Base-by-base conservation (phyloP, 129 eudicot genomes). In the Kitagawia praeruptora region DNA sequence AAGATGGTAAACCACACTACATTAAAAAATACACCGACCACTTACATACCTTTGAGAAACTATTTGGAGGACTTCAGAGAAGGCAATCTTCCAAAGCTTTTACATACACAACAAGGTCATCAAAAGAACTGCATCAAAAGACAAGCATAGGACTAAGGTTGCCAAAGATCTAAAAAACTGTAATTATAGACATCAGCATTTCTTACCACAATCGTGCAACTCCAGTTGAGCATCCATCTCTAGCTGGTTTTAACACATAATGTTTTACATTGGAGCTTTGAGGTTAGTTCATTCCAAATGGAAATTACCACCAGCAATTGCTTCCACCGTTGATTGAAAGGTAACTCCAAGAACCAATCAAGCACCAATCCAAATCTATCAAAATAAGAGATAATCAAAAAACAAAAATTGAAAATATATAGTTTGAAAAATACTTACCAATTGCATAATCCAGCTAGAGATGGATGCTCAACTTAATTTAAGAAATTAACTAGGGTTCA, bases 161-260 rank as follows among this genome's bases (percentile, higher is more conserved):
- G 75, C 13, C 51, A 76, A 72, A 64, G 71, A 56, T 74, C 51
- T 5, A n/a, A 58, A 58, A 58, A 58, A n/a, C 4, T 58, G 14
- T n/a, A n/a, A 58, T 11, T 25, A 23, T 25, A 58, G 15, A 58
- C 34, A 10, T n/a, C 67, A 58, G 15, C 34, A n/a, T 23, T 58
- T 15, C 86, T 28, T 84, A 93, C 98, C 96, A 85, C 67, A 93
- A 85, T 86, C 96, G 87, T 69, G 96, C 97, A 44, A 93, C 98
- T 85, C 98, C 98, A 44, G 98, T 93, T 27, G 97, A 93, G 79
- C 98, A 93, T 54, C 97, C 98, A 77, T 93, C 98, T 84, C 96
- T 86, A 66, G 96, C 91, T 80, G 98, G 98, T 86, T 93, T 91
- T n/a, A 80, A 91, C 81, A 76, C 98, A 93, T 73, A 91, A 78